phyloP scores from a whole-genome alignment of 129 eudicot genomes.

The Flaveria linearis region DNA sequence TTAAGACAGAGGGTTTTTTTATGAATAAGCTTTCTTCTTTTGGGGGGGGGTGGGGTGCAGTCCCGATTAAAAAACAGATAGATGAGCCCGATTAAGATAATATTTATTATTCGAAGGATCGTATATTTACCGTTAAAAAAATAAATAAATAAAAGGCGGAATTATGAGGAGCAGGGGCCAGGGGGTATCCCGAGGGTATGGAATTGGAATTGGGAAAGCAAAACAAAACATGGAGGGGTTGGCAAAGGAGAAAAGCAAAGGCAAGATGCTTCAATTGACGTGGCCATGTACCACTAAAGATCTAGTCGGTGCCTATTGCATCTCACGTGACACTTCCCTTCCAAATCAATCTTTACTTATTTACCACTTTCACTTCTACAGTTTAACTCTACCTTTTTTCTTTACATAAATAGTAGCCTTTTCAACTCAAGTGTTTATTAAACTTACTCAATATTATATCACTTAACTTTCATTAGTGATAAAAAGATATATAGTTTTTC shows the following conservation, averaged over 20 bases:
- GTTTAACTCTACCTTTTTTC: not conserved
- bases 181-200: conserved; percentile 12
- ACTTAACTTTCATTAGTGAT: no score
- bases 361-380: not conserved
- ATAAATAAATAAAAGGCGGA: not conserved
- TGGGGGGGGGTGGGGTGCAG: rapidly evolving
- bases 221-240: conserved; percentile 14
- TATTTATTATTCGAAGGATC: rapidly evolving
- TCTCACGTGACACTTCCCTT: conserved; percentile 24
- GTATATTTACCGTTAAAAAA: no score
- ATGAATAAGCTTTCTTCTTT: no score
- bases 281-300: conserved; percentile 39
- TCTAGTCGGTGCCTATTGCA: conserved; percentile 37
- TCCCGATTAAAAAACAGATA: no score
- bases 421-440: no score
- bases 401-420: not conserved
- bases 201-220: conserved; percentile 13
- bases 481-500: no score
- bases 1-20: no score
- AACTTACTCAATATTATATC: no score
- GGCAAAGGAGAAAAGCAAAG: conserved; percentile 39
- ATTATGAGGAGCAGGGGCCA: not conserved
- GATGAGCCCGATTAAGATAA: no score
- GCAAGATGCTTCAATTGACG: conserved; percentile 36
- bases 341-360: not conserved